A percentile compares a stretch with the other conserved stretches of the same genome.
These are phyloP conservation scores for Eudorina sp. DNA, from an alignment of 139 green algal species.

Conservation along the genomic window DNA sequence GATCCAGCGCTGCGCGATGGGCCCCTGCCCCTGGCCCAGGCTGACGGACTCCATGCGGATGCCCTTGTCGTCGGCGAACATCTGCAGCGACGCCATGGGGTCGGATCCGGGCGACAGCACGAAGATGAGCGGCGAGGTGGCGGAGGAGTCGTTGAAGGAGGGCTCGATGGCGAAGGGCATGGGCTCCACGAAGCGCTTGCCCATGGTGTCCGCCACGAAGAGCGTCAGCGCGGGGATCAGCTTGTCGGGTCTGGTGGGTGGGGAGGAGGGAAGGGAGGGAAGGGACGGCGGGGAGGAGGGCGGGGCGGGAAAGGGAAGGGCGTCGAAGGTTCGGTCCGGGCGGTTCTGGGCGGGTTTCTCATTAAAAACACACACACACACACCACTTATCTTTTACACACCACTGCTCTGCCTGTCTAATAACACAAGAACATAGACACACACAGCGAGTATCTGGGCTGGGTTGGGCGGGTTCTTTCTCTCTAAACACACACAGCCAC, in stretches of 20 bases:
- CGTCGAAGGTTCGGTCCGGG: background rate
- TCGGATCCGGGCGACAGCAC: slow-evolving; percentile 83
- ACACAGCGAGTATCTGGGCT: no score
- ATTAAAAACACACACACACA: background rate
- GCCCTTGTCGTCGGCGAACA: slow-evolving; percentile 82
- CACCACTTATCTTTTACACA: no score
- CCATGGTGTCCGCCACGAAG: slow-evolving; percentile 75
- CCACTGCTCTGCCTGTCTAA: no score
- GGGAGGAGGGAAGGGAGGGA: background rate
- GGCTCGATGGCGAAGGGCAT: slow-evolving; percentile 84
- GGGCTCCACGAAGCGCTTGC: slow-evolving; percentile 82
- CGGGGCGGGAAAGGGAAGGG: background rate
- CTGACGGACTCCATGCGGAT: slow-evolving; percentile 79
- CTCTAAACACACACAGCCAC: no score
- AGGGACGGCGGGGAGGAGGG: background rate
- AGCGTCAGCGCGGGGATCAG: slow-evolving; percentile 66
- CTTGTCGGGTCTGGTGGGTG: slow-evolving; percentile 44
- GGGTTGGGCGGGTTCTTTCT: no score
- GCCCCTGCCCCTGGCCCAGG: slow-evolving; percentile 86
- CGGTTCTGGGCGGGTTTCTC: no score
- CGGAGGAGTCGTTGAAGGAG: slow-evolving; percentile 78
- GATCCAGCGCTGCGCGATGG: slow-evolving; percentile 76
- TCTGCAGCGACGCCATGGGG: slow-evolving; percentile 84
- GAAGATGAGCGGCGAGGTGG: slow-evolving; percentile 82
- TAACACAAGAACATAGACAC: no score